Evolutionary conservation across 169 alveolate species (phyloP), one percentile per base, ranked within the genome.

Genomic region (Toxoplasma gondii): DNA sequence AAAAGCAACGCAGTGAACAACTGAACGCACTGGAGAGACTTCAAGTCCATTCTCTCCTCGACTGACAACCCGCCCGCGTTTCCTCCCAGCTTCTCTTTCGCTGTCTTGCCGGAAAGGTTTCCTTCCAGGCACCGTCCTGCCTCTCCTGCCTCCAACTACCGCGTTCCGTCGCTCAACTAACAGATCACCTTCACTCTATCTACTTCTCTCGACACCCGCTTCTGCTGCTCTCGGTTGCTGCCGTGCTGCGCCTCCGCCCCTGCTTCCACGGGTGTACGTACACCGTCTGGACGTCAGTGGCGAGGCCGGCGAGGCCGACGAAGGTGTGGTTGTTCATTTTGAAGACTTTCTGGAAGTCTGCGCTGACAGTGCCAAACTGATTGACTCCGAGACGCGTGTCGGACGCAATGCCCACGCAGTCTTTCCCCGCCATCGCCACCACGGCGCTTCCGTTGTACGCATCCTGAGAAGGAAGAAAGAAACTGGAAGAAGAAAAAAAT

Each of bases 341-440:
- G 93, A 94, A 94, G 43, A 34, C 69, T 83, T 91, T 94, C 70
- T 88, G 94, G 94, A 94, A 90, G 27, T 69, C 45, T 24, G 70
- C 34, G 64, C 92, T 44, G 93, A 94, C 70, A 31, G 99, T 98
- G 81, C 96, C 96, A 92, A 98, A 98, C 58, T 93, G 96, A 95
- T 98, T 98, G 29, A 98, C 87, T 27, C 99, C 99, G 24, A 98
- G 97, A 43, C 99, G 96, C 95, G 97, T 97, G 94, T 99, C 99
- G 38, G 99, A 97, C 58, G 99, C 99, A 92, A 99, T 98, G 36
- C 99, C 99, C 36, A 98, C 99, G 92, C 99, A 99, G 91, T 98
- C 97, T 38, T 98, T 96, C 82, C 99, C 99, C 31, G 98, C 96
- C 99, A 99, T 99, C n/a, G 99, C 99, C 92, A 99, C 97, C 82